Evolutionary conservation across 2,329 filamentous ascomycete genomes (phyloP), one percentile per base, ranked within the genome.

Genomic region (Aspergillus novofumigatus): DNA sequence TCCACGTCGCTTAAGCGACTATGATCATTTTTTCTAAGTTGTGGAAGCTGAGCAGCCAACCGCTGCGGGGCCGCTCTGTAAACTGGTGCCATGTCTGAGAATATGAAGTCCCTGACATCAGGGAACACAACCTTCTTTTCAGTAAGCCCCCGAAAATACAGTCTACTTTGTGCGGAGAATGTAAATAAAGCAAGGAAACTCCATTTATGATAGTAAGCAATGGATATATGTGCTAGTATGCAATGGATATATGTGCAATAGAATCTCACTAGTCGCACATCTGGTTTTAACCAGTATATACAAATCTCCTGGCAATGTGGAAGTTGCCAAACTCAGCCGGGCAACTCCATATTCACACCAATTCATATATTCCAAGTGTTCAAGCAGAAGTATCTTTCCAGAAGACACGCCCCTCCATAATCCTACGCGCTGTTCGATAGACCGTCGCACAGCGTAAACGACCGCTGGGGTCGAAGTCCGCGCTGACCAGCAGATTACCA

Each of bases 341-440:
- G 14, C 14, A 17, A 38, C 32, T 17, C 32, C 32, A 38, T 35
- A 35, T 7, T 29, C 42, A 38, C 28, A 53, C 57, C 56, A 47
- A 44, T 21, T 21, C 11, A 44, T 23, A 21, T 11, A 23, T 44
- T 4, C 4, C 20, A 21, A 1, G 32, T 35, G 32, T 17, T 38
- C 32, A 38, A 7, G 14, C 5, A 3, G 32, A 38, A n/a, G 14
- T 17, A 44, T 55, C 53, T 54, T 70, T 71, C 77, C 75, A 78
- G 56, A 73, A 79, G 1, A 81, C 72, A 41, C 62, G 67, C 0
- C 79, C 79, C 57, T 80, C 77, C 69, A 82, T 80, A 48, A 81
- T 58, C 56, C 78, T 67, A 44, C 79, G 73, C 5, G 79, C 79
- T 3, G 79, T 81, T 26, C 79, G 71, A 61, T 76, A 81, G 1